Evolutionary conservation across 495 filamentous ascomycete species (phyloP).

Genomic region (Acidomyces sp.): DNA sequence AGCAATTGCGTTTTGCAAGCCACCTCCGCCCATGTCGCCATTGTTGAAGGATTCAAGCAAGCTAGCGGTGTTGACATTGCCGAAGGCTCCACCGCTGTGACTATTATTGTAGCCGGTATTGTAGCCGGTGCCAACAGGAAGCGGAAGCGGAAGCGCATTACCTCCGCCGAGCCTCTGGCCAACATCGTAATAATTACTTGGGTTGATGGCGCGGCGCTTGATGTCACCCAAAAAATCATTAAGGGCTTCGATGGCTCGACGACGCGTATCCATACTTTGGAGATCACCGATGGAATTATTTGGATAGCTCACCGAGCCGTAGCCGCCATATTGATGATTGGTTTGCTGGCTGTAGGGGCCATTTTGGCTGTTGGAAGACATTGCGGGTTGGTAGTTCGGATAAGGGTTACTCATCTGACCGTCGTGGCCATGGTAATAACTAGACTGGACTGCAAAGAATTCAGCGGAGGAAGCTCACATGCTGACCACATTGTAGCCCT

Average conservation of each 20-base stretch:
- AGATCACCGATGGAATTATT: constrained; percentile 39
- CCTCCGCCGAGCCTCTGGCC: constrained; percentile 49
- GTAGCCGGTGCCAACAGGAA: constrained; percentile 53
- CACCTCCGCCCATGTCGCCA: constrained; percentile 16
- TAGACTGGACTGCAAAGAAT: constrained; percentile 13
- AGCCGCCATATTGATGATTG: constrained; percentile 40
- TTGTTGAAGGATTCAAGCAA: constrained; percentile 20
- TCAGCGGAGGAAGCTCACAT: constrained; percentile 7
- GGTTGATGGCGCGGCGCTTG: constrained; percentile 80
- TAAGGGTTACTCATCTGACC: constrained; percentile 19
- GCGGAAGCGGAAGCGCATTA: constrained; percentile 50
- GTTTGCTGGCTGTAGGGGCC: constrained; percentile 32
- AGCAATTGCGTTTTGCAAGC: constrained; percentile 14
- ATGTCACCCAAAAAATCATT: constrained; percentile 88
- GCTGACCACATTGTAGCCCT: constrained; percentile 25
- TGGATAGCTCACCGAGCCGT: constrained; percentile 62
- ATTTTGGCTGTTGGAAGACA: constrained; percentile 15
- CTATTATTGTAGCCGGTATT: constrained; percentile 45
- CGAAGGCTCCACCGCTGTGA: constrained; percentile 4
- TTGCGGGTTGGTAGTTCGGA: constrained; percentile 11
- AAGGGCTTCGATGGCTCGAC: constrained; percentile 73
- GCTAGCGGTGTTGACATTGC: constrained; percentile 14
- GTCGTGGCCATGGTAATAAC: constrained; percentile 25
- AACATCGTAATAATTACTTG: constrained; percentile 67
- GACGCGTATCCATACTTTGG: constrained; percentile 38